Evolutionary conservation across 768 basidiomycete genomes (phyloP), one percentile per base, ranked within the genome.

Genomic region (Leucocoprinus leucothites): DNA sequence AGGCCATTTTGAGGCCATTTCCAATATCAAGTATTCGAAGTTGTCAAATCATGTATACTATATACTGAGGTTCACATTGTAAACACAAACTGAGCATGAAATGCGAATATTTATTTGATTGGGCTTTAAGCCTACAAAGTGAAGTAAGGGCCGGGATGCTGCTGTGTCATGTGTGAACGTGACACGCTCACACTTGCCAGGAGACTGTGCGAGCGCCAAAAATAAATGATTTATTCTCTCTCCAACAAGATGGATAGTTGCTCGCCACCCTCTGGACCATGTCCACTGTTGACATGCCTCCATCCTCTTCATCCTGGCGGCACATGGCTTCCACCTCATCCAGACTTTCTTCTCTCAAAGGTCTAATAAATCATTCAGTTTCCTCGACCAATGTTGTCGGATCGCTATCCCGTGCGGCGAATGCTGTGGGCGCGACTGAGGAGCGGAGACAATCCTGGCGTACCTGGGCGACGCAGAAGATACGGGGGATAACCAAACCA

Each of bases 361-460:
- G 38, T 6, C 38, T 38, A 4, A 38, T 38, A 8, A 38, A 38
- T 13, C 16, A 38, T 13, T 38, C 38, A n/a, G 38, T 38, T 13
- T n/a, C 38, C 38, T n/a, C 38, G 14, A 38, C 38, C 38, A 11
- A n/a, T n/a, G 11, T 38, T 4, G 38, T 3, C 5, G 38, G 9
- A 38, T n/a, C 38, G 4, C 16, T 55, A 19, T 26, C 47, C 7
- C 54, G 40, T 8, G 45, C 47, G 21, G 25, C 53, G 25, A 48
- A 41, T 7, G 53, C 47, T 35, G 18, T 44, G 7, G 52, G 48
- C 35, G 40, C 46, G 13, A 43, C 54, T 9, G 51, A 56, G 50
- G 56, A 59, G 22, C 42, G 41, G 7, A 56, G 49, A 36, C 58
- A 57, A 38, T 48, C 58, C 6, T 58, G 53, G 53, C 57, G 48